Percentiles rank a stretch among this genome's conserved stretches.
These are phyloP conservation scores for Schwanniomyces sp. DNA, from an alignment of 805 yeast genomes.

Conservation along the genomic window DNA sequence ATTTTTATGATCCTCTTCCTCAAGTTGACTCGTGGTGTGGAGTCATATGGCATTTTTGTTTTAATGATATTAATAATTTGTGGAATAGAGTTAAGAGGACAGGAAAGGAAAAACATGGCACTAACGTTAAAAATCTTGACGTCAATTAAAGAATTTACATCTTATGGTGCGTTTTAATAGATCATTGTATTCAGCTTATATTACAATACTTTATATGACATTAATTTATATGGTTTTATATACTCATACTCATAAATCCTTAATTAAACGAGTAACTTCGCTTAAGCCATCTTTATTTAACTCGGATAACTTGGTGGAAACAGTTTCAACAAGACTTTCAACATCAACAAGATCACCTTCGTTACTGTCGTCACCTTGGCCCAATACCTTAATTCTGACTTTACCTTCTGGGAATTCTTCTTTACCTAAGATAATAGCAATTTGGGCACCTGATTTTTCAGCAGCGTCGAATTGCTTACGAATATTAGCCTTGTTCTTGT, in stretches of 20 bases:
- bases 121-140: conserved; percentile 15
- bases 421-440: conserved; percentile 92
- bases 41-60: conserved; percentile 70
- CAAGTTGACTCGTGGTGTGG: conserved; percentile 74
- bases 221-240: neutral
- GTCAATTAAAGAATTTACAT: conserved; percentile 2
- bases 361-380: conserved; percentile 80
- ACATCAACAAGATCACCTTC: conserved; percentile 78
- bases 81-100: conserved; percentile 81
- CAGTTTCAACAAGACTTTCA: conserved; percentile 56
- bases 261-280: conserved; percentile 63
- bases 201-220: neutral
- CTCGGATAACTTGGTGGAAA: conserved; percentile 34
- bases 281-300: conserved; percentile 56
- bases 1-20: conserved; percentile 82
- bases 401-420: conserved; percentile 85
- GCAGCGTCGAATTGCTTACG: conserved; percentile 98
- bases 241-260: conserved; percentile 40
- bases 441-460: conserved; percentile 86
- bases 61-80: conserved; percentile 64
- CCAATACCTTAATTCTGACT: conserved; percentile 82
- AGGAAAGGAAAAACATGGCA: conserved; percentile 36
- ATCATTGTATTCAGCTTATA: neutral
- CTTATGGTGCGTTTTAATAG: neutral
- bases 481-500: conserved; percentile 90